Evolutionary conservation across 805 yeast genomes (phyloP).

Genomic region (Hermanozyma aechmeae): DNA sequence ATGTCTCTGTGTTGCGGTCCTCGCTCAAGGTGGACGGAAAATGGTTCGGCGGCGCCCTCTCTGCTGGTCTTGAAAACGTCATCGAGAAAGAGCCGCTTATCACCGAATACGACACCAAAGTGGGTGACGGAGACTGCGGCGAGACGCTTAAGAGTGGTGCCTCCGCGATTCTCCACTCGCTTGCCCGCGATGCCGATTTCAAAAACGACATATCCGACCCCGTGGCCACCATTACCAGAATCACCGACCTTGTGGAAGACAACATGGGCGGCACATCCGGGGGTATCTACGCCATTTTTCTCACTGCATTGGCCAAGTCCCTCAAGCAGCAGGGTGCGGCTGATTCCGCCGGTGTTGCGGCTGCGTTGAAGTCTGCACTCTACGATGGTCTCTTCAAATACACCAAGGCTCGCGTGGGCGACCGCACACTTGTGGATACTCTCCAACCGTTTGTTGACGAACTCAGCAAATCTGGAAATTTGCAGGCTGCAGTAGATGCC

Average conservation of each 20-base stretch:
- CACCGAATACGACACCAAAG: conserved; percentile 77
- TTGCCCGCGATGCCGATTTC: conserved; percentile 29
- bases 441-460: conserved; percentile 76
- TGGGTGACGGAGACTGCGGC: conserved; percentile 98
- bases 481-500: conserved; percentile 53
- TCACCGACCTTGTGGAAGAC: conserved; percentile 78
- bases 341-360: conserved; percentile 26
- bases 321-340: conserved; percentile 29
- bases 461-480: conserved; percentile 40
- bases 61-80: conserved; percentile 27
- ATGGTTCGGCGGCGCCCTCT: conserved; percentile 44
- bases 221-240: conserved; percentile 51
- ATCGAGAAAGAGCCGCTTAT: conserved; percentile 59
- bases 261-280: conserved; percentile 99
- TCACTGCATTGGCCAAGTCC: conserved; percentile 62
- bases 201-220: conserved; percentile 30
- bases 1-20: conserved; percentile 15
- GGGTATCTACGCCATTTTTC: conserved; percentile 78
- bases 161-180: conserved; percentile 50
- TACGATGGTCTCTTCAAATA: conserved; percentile 66
- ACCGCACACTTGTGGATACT: conserved; percentile 83
- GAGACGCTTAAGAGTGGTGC: conserved; percentile 83
- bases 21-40: conserved; percentile 19
- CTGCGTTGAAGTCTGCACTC: conserved; percentile 50
- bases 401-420: conserved; percentile 84